These are phyloP conservation scores for Gyrodon lividus DNA, from an alignment of 768 basidiomycete species.

Conservation along the genomic window DNA sequence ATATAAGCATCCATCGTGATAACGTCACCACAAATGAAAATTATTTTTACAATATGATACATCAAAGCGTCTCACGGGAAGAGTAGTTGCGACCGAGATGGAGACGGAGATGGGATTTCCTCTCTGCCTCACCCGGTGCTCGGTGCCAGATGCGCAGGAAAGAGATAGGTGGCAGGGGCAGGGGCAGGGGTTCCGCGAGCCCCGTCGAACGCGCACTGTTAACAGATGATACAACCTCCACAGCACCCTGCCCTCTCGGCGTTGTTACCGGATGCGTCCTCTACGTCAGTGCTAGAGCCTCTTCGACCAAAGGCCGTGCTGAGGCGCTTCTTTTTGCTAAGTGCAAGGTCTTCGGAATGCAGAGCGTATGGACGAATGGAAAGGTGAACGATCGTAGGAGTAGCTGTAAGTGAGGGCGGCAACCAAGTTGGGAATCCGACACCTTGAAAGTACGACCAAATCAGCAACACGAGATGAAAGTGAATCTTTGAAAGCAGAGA, in stretches of 20 bases:
- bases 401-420: constrained; percentile 27
- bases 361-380: constrained; percentile 63
- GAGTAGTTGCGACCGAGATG: no score
- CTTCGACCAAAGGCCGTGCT: constrained; percentile 28
- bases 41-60: no score
- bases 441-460: constrained; percentile 9
- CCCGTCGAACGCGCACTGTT: not conserved
- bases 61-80: no score
- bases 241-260: constrained; percentile 34
- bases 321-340: constrained; percentile 55
- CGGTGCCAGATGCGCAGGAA: no score
- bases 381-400: constrained; percentile 71
- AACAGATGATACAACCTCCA: constrained; percentile 41
- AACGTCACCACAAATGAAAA: no score
- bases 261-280: constrained; percentile 17
- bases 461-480: not conserved
- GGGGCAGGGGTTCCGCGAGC: no score
- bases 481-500: not conserved
- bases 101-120: no score
- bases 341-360: constrained; percentile 45
- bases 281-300: constrained; percentile 11
- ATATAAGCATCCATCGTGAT: no score
- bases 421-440: constrained; percentile 32
- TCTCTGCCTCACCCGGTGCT: no score
- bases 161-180: no score